Conservation (phyloP, 257 asterid species). For the Linderniella brevidens region DNA sequence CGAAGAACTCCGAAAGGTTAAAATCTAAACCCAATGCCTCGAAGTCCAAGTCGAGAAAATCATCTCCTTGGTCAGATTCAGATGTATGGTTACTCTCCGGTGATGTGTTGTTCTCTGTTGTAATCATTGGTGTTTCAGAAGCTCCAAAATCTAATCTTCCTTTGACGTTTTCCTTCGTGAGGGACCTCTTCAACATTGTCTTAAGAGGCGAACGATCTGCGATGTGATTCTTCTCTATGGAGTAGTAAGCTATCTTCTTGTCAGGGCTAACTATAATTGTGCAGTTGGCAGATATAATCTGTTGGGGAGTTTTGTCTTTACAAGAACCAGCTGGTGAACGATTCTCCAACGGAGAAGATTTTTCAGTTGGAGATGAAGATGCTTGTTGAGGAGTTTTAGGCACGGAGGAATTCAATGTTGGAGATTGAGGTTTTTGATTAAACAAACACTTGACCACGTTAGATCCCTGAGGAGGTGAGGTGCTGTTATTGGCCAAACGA, state of each 20-base stretch:
- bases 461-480: conserved; percentile 37
- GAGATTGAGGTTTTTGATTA: conserved; percentile 41
- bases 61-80: conserved; percentile 48
- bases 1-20: conserved; percentile 32
- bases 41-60: conserved; percentile 58
- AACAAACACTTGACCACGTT: conserved; percentile 68
- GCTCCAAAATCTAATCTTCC: conserved; percentile 77
- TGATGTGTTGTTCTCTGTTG: conserved; percentile 30
- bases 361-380: conserved; percentile 52
- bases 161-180: conserved; percentile 53
- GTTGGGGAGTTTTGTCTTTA: conserved; percentile 30
- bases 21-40: conserved; percentile 58
- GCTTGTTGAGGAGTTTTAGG: conserved; percentile 74
- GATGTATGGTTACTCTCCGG: conserved; percentile 37
- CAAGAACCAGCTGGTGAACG: conserved; percentile 36
- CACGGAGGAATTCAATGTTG: conserved; percentile 38
- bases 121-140: conserved; percentile 29
- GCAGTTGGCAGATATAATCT: conserved; percentile 49
- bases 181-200: conserved; percentile 30
- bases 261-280: conserved; percentile 65
- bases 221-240: conserved; percentile 61
- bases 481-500: conserved; percentile 12
- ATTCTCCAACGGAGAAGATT: conserved; percentile 35
- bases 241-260: conserved; percentile 58
- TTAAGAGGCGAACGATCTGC: conserved; percentile 59